Evolutionary conservation across 179 eudicot genomes (phyloP).

Genomic region (Silene coronaria): DNA sequence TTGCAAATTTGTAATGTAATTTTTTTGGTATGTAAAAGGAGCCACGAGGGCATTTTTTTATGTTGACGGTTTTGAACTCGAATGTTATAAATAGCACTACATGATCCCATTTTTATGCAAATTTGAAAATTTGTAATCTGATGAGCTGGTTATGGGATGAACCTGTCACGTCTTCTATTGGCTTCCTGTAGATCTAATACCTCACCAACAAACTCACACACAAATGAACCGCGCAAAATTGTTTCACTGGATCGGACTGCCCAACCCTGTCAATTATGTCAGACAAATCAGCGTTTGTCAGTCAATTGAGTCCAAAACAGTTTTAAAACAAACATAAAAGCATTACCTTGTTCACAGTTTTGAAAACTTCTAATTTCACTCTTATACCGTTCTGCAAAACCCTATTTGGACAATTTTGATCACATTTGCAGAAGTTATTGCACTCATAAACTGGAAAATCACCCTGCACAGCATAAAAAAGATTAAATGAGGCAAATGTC

Average conservation of each 20-base stretch:
- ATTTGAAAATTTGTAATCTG: not conserved
- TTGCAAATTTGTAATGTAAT: not conserved
- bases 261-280: slow-evolving; percentile 65
- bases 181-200: slow-evolving; percentile 68
- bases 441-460: slow-evolving; percentile 84
- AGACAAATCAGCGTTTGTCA: slow-evolving; percentile 9
- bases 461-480: slow-evolving; percentile 43
- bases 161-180: slow-evolving; percentile 66
- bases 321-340: not conserved
- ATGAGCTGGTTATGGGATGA: slow-evolving; percentile 13
- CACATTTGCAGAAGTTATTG: slow-evolving; percentile 70
- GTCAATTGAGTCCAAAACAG: slow-evolving; percentile 8
- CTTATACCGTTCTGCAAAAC: slow-evolving; percentile 80
- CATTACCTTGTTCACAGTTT: slow-evolving; percentile 72
- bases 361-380: slow-evolving; percentile 75
- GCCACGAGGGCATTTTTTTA: too few species aligned
- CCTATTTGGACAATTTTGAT: slow-evolving; percentile 69
- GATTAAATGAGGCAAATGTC: not conserved
- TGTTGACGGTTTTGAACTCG: too few species aligned
- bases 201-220: slow-evolving; percentile 89
- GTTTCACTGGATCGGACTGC: slow-evolving; percentile 71
- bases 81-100: too few species aligned
- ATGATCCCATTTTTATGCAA: not conserved
- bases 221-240: slow-evolving; percentile 66
- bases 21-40: too few species aligned